Conservation (phyloP, 2,329 filamentous ascomycete species). For the Moelleriella libera region DNA sequence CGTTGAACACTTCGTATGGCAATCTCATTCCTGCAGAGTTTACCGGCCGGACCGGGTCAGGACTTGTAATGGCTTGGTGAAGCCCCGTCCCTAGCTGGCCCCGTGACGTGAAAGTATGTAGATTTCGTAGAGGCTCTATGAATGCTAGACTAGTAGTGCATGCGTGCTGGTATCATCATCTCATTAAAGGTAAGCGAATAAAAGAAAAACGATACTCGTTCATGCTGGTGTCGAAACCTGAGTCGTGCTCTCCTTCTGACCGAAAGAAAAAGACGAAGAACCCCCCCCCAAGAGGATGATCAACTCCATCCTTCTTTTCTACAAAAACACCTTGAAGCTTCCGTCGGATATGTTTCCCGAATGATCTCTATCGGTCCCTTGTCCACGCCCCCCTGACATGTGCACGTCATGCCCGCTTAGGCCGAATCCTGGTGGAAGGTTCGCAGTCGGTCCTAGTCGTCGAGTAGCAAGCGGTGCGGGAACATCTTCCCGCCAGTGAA, state of each 20-base stretch:
- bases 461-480: constrained; percentile 2
- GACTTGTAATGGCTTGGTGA: no score
- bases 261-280: not conserved
- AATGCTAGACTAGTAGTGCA: not conserved
- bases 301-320: not conserved
- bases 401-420: constrained; percentile 2
- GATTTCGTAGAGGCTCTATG: no score
- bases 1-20: no score
- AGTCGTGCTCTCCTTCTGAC: not conserved
- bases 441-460: constrained; percentile 3
- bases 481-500: constrained; percentile 4
- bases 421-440: constrained; percentile 2
- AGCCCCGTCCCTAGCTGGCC: no score
- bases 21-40: no score
- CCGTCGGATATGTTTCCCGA: constrained; percentile 9
- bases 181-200: not conserved
- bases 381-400: constrained; percentile 6
- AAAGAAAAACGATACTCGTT: not conserved
- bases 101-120: no score
- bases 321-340: constrained; percentile 14
- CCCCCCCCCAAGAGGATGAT: not conserved
- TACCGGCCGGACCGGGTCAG: no score
- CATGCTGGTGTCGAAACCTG: not conserved
- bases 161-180: constrained; percentile 3
- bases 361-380: constrained; percentile 5